A percentile compares a stretch with the other conserved stretches of the same genome.
These are phyloP conservation scores for Artemisia tridentata DNA, from an alignment of 129 eudicot species.

Conservation along the genomic window DNA sequence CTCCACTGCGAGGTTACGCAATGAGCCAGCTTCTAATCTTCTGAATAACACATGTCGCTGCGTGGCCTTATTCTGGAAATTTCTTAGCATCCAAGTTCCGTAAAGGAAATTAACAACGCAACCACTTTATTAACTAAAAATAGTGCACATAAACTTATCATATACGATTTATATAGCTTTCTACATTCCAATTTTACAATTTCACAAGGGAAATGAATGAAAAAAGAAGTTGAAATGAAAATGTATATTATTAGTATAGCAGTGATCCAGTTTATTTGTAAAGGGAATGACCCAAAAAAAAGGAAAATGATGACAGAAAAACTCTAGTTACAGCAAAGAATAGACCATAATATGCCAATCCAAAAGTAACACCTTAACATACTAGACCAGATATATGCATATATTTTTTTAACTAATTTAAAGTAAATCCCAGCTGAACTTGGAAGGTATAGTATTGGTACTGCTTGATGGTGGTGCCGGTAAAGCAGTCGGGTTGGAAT, in stretches of 20 bases:
- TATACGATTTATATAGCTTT: background rate
- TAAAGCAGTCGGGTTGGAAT: slow-evolving; percentile 43
- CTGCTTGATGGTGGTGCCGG: slow-evolving; percentile 42
- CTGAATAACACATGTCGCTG: slow-evolving; percentile 1
- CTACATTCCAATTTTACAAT: background rate
- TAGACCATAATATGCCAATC: slow-evolving; percentile 51
- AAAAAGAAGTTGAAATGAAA: slow-evolving; percentile 8
- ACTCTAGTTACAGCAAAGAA: slow-evolving; percentile 74
- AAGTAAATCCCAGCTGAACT: slow-evolving; percentile 49
- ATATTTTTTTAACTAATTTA: slow-evolving; percentile 1
- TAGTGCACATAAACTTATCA: background rate
- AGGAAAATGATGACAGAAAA: slow-evolving; percentile 27
- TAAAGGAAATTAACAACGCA: background rate
- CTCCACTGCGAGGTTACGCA: background rate
- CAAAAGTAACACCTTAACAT: slow-evolving; percentile 52
- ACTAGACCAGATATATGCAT: slow-evolving; percentile 18
- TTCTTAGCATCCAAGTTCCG: background rate
- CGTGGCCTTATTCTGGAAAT: background rate
- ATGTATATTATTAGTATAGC: slow-evolving; percentile 12
- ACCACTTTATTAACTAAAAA: background rate
- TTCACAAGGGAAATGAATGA: background rate
- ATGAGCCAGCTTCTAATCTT: background rate
- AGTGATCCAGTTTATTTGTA: slow-evolving; percentile 37
- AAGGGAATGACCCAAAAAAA: slow-evolving; percentile 20
- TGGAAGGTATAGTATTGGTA: slow-evolving; percentile 41